Percentiles rank a stretch among this genome's conserved stretches.
Evolutionary conservation across 768 basidiomycete species (phyloP).

Genomic region (Chalciporus piperatus): DNA sequence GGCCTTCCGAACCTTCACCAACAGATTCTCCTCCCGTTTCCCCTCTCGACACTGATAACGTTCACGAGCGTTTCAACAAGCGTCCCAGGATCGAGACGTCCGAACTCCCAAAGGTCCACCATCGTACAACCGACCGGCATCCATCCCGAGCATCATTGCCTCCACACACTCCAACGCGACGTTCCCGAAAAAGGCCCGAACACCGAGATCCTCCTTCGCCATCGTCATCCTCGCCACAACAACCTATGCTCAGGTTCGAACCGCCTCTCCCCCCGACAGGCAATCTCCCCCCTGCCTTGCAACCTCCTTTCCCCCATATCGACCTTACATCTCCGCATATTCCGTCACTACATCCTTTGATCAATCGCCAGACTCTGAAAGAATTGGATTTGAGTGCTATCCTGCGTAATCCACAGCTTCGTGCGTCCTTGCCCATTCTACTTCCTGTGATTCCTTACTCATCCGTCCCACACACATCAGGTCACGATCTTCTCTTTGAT

Average conservation of each 20-base stretch:
- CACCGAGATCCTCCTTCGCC: constrained; percentile 31
- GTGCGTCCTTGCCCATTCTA: constrained; percentile 47
- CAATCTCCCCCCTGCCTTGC: constrained; percentile 26
- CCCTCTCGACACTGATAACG: constrained; percentile 38
- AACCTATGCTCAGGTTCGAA: constrained; percentile 24
- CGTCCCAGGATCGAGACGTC: constrained; percentile 32
- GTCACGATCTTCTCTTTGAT: constrained; percentile 89
- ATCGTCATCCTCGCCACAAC: constrained; percentile 21
- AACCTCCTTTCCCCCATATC: constrained; percentile 33
- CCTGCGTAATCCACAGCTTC: constrained; percentile 85
- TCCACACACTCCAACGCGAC: constrained; percentile 29
- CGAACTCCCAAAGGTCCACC: constrained; percentile 13
- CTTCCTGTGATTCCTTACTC: neutral
- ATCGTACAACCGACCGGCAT: constrained; percentile 11
- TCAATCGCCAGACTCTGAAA: constrained; percentile 79
- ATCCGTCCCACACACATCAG: constrained; percentile 35
- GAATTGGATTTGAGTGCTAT: constrained; percentile 86
- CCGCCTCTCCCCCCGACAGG: constrained; percentile 19
- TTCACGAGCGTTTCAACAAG: constrained; percentile 23
- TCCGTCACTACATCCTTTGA: constrained; percentile 68
- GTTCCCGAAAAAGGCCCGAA: constrained; percentile 27
- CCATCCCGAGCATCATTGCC: constrained; percentile 17
- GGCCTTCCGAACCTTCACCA: constrained; percentile 42
- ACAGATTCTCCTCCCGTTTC: constrained; percentile 33
- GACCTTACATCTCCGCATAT: constrained; percentile 52